phyloP scores from a whole-genome alignment of 805 yeast species.

The Candida qinlingensis region DNA sequence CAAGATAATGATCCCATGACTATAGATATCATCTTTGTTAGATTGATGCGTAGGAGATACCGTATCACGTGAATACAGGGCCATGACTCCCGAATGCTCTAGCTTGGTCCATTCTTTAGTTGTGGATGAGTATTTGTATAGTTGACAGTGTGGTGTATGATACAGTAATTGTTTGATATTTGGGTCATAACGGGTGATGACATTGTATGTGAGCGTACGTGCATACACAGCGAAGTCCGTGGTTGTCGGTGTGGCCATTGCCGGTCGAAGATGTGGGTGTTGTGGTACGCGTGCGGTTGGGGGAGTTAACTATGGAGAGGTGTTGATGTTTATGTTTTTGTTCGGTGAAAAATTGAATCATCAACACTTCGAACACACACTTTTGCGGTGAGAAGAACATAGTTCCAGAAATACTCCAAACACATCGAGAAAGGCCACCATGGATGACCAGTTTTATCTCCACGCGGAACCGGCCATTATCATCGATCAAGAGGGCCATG shows the following conservation, averaged over 20 bases:
- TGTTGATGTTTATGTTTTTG: neutral
- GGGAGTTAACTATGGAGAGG: neutral
- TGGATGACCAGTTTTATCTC: conserved; percentile 20
- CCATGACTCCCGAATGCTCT: conserved; percentile 66
- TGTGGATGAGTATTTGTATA: conserved; percentile 50
- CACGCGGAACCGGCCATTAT: conserved; percentile 19
- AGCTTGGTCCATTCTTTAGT: conserved; percentile 64
- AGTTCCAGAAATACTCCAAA: neutral
- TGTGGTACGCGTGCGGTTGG: neutral
- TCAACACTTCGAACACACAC: neutral
- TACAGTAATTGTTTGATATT: conserved; percentile 60
- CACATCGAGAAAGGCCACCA: neutral
- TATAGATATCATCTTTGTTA: conserved; percentile 35
- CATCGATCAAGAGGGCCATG: conserved; percentile 11
- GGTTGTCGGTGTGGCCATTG: neutral
- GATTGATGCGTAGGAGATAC: conserved; percentile 3
- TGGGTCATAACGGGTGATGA: conserved; percentile 73
- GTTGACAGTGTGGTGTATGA: conserved; percentile 66
- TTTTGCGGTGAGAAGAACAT: neutral
- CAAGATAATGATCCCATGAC: conserved; percentile 64
- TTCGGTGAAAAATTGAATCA: conserved; percentile 1
- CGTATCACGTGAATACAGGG: conserved; percentile 52
- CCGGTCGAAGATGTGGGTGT: neutral
- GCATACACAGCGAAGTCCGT: conserved; percentile 37
- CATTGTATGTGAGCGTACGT: conserved; percentile 68